A percentile compares a stretch with the other conserved stretches of the same genome.
Evolutionary conservation across 768 basidiomycete genomes (phyloP).

Genomic region (Suillus alpinus): DNA sequence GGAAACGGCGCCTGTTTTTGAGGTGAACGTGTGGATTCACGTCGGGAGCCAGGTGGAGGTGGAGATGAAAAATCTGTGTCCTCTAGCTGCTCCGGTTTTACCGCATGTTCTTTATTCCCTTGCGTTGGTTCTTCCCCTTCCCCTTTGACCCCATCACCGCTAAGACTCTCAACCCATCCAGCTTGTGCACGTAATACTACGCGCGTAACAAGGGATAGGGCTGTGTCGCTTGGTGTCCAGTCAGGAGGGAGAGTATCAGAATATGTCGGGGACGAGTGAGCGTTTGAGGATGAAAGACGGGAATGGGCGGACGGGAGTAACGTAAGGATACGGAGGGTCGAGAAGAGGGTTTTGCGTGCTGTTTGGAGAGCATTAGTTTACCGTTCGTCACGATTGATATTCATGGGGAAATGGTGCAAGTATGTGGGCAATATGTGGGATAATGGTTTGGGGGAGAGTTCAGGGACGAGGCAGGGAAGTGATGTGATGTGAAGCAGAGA

Average conservation of each 20-base stretch:
- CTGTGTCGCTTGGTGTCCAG: neutral
- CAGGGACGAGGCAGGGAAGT: neutral
- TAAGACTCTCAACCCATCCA: neutral
- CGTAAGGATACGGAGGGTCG: constrained; percentile 1
- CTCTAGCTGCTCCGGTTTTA: neutral
- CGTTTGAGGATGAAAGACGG: neutral
- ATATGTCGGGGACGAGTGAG: neutral
- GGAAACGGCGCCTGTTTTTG: neutral
- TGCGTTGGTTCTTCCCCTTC: neutral
- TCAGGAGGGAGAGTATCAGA: neutral
- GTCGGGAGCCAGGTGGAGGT: neutral
- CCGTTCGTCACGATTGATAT: neutral
- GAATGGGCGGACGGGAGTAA: neutral
- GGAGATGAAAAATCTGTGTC: neutral
- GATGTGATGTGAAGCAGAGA: neutral
- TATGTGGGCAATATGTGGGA: neutral
- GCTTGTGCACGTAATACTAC: neutral
- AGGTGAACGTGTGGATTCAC: neutral
- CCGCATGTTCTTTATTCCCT: too few relatives aligned
- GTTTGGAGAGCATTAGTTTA: neutral
- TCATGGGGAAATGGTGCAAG: neutral
- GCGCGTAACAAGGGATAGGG: neutral
- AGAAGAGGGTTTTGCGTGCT: neutral
- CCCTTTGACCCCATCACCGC: neutral
- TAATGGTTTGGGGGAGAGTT: neutral